A percentile compares a stretch with the other conserved stretches of the same genome.
Conservation (phyloP, 2,329 filamentous ascomycete species). For the Nakataea oryzae region DNA sequence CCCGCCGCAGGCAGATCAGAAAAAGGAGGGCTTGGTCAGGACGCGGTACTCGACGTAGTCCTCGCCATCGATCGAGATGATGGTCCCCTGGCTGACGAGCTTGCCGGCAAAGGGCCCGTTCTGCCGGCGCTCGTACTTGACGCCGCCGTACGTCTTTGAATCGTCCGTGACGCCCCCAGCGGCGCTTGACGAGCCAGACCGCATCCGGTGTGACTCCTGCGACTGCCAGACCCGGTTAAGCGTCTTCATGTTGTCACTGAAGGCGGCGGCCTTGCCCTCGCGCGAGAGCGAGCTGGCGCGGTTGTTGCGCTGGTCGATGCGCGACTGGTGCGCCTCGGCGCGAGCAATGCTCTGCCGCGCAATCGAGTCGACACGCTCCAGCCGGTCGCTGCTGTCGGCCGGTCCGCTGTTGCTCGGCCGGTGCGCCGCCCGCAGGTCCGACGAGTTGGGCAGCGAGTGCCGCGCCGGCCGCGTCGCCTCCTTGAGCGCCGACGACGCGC, state of each 20-base stretch:
- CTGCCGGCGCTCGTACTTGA: constrained; percentile 53
- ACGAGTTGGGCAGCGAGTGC: constrained; percentile 21
- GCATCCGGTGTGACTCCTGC: constrained; percentile 37
- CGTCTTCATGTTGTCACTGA: constrained; percentile 39
- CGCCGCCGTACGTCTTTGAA: constrained; percentile 45
- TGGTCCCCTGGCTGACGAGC: constrained; percentile 50
- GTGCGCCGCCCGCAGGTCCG: constrained; percentile 22
- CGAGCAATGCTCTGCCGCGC: constrained; percentile 42
- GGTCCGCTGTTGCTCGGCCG: constrained; percentile 13
- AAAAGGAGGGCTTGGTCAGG: constrained; percentile 50
- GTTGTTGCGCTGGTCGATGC: constrained; percentile 36
- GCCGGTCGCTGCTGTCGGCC: constrained; percentile 13
- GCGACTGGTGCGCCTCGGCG: constrained; percentile 38
- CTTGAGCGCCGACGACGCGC: constrained; percentile 12
- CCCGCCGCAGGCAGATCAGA: neutral
- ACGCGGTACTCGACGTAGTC: constrained; percentile 59
- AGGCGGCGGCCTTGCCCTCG: constrained; percentile 16
- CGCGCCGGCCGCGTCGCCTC: constrained; percentile 18
- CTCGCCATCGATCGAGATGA: constrained; percentile 55
- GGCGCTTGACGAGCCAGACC: constrained; percentile 14
- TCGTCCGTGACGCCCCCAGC: constrained; percentile 24
- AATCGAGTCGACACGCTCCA: constrained; percentile 37
- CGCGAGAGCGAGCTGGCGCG: constrained; percentile 18
- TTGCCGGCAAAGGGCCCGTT: constrained; percentile 52
- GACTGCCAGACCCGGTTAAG: constrained; percentile 45